These are phyloP conservation scores for Debaryomyces subglobosus DNA, from an alignment of 1,139 yeast species.

Conservation along the genomic window DNA sequence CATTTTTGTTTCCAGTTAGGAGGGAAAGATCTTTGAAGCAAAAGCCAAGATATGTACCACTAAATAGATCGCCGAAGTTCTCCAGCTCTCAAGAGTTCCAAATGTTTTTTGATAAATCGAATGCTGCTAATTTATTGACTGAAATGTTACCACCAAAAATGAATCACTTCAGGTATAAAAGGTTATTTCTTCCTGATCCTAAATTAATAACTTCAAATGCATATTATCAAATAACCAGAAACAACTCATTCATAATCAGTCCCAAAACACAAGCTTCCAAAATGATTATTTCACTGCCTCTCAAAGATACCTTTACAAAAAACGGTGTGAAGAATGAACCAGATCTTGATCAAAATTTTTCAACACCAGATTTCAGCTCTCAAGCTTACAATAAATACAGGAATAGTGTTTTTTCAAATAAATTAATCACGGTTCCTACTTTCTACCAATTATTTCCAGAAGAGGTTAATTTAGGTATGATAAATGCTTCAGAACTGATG, in stretches of 20 bases:
- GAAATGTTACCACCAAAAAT: slow-evolving; percentile 35
- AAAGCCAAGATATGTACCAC: slow-evolving; percentile 21
- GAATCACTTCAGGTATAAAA: slow-evolving; percentile 28
- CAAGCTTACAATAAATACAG: slow-evolving; percentile 29
- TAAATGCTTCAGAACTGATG: slow-evolving; percentile 29
- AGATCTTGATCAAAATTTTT: slow-evolving; percentile 13
- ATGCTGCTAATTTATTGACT: slow-evolving; percentile 28
- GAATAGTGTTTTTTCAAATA: slow-evolving; percentile 29
- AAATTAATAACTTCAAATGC: not conserved
- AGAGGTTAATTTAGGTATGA: slow-evolving; percentile 25
- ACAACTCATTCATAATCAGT: not conserved
- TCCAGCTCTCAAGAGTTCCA: slow-evolving; percentile 29
- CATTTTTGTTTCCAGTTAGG: slow-evolving; percentile 39
- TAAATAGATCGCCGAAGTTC: slow-evolving; percentile 27
- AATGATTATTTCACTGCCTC: slow-evolving; percentile 22
- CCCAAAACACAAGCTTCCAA: not conserved
- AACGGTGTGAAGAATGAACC: slow-evolving; percentile 8
- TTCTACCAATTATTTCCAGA: slow-evolving; percentile 37
- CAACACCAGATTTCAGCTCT: slow-evolving; percentile 17
- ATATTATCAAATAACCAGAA: not conserved
- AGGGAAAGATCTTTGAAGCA: slow-evolving; percentile 38
- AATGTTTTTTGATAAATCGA: slow-evolving; percentile 24
- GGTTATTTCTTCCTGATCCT: slow-evolving; percentile 13
- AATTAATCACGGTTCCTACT: slow-evolving; percentile 25
- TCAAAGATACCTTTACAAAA: slow-evolving; percentile 19